A percentile compares a stretch with the other conserved stretches of the same genome.
Conservation (phyloP, 2,329 filamentous ascomycete genomes). For the Thielaviopsis euricoi region DNA sequence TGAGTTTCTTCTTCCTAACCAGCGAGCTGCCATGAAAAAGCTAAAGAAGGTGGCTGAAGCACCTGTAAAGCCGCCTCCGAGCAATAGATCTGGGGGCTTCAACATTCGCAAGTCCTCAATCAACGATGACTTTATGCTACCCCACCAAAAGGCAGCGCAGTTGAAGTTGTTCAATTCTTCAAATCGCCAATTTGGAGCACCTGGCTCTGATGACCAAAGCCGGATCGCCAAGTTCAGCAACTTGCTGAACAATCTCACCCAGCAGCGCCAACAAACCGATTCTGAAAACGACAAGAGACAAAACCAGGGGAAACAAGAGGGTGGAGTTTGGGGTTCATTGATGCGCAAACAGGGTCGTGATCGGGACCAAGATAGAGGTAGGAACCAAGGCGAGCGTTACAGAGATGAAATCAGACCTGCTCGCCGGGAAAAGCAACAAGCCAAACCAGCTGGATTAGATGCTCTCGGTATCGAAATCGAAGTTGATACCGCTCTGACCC, state of each 20-base stretch:
- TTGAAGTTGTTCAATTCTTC: not conserved
- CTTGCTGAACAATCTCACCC: slow-evolving; percentile 1
- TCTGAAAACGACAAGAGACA: not conserved
- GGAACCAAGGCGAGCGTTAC: not conserved
- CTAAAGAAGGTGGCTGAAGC: not conserved
- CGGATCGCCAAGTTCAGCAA: slow-evolving; percentile 6
- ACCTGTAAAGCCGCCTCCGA: not conserved
- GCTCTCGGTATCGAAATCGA: slow-evolving; percentile 8
- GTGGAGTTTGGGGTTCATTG: slow-evolving; percentile 5
- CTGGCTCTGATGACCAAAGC: not conserved
- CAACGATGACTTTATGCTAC: not conserved
- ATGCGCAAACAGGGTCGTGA: slow-evolving; percentile 1
- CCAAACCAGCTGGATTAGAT: not conserved
- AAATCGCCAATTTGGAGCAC: not conserved
- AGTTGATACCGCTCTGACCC: not conserved
- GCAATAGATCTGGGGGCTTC: not conserved
- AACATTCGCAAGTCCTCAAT: not conserved
- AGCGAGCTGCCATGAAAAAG: not conserved
- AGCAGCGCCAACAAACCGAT: slow-evolving; percentile 3
- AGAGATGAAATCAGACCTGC: no score
- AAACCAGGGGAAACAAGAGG: not conserved
- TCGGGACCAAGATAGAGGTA: not conserved
- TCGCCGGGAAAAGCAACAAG: not conserved
- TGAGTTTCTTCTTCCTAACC: not conserved
- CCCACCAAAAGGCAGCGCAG: not conserved